Evolutionary conservation across 1,284 basidiomycete species (phyloP).

Genomic region (Singerocomus inundabilis): DNA sequence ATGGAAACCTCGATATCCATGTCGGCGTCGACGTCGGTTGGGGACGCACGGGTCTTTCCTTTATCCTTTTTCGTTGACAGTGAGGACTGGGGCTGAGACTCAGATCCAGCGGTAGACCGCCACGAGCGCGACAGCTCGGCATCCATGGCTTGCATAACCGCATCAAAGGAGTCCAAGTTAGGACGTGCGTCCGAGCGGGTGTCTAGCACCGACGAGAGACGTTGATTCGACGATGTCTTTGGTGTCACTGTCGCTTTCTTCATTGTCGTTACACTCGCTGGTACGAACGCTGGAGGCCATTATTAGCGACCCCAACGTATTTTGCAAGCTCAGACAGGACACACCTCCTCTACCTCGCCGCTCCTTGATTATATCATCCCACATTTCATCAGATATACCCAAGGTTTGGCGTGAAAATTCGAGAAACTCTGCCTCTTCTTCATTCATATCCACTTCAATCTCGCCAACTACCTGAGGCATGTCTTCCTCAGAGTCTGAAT

Average conservation of each 20-base stretch:
- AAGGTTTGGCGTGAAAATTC: slow-evolving; percentile 89
- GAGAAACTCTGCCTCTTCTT: slow-evolving; percentile 89
- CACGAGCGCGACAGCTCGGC: slow-evolving; percentile 61
- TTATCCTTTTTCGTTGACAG: slow-evolving; percentile 27
- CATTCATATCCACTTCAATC: slow-evolving; percentile 82
- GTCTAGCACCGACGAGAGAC: slow-evolving; percentile 28
- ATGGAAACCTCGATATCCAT: slow-evolving; percentile 76
- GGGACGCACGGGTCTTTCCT: slow-evolving; percentile 27
- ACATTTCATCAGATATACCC: slow-evolving; percentile 82
- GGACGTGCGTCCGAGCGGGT: slow-evolving; percentile 51
- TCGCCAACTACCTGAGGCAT: slow-evolving; percentile 77
- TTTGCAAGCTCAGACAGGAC: slow-evolving; percentile 23
- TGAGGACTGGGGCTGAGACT: slow-evolving; percentile 9
- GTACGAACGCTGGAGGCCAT: slow-evolving; percentile 62
- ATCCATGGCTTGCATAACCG: slow-evolving; percentile 95
- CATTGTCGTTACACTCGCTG: slow-evolving; percentile 39
- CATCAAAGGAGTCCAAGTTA: slow-evolving; percentile 87
- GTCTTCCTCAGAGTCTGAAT: slow-evolving; percentile 72
- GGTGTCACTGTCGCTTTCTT: slow-evolving; percentile 4
- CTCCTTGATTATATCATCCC: slow-evolving; percentile 78
- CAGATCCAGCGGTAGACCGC: slow-evolving; percentile 23
- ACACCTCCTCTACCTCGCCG: slow-evolving; percentile 73
- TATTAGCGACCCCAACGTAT: slow-evolving; percentile 3
- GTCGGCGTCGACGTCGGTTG: slow-evolving; percentile 42
- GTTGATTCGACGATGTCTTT: slow-evolving; percentile 6